Evolutionary conservation across 805 yeast species (phyloP).

Genomic region (Yarrowia sp.): DNA sequence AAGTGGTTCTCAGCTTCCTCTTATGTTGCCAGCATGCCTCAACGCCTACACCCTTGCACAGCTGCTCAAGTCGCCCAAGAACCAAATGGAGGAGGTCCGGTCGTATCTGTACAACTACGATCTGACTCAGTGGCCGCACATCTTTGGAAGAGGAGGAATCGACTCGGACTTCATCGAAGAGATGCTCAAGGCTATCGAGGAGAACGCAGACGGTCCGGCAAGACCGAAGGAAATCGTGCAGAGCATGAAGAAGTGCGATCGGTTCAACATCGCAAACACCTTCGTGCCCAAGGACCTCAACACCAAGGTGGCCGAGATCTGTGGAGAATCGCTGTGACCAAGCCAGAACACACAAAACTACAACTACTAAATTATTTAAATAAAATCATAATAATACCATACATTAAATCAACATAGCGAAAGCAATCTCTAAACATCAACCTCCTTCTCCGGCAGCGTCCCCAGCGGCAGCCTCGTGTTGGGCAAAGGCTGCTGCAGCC

Average conservation of each 20-base stretch:
- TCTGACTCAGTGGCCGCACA: slow-evolving; percentile 2
- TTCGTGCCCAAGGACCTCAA: slow-evolving; percentile 12
- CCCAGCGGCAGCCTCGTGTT: slow-evolving; percentile 16
- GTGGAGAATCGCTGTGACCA: not conserved
- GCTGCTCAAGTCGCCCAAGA: slow-evolving; percentile 29
- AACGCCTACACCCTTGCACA: slow-evolving; percentile 30
- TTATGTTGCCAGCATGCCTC: slow-evolving; percentile 27
- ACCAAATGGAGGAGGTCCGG: slow-evolving; percentile 29
- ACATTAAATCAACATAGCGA: not conserved
- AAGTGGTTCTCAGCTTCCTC: slow-evolving; percentile 6
- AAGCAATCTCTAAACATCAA: slow-evolving; percentile 20
- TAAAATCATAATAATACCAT: slow-evolving; percentile 6
- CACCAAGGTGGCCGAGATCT: not conserved
- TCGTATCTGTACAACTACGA: slow-evolving; percentile 28
- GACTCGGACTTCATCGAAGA: slow-evolving; percentile 33
- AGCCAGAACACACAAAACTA: no score
- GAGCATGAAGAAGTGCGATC: slow-evolving; percentile 10
- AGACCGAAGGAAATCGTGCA: slow-evolving; percentile 17
- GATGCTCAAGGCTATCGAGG: slow-evolving; percentile 29
- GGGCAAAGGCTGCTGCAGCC: slow-evolving; percentile 16
- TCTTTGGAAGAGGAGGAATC: slow-evolving; percentile 30
- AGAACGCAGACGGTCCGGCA: not conserved
- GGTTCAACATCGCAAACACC: slow-evolving; percentile 27
- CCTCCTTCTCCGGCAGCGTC: slow-evolving; percentile 13
- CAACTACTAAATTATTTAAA: not conserved